Percentiles rank a stretch among this genome's conserved stretches.
These are phyloP conservation scores for Thermomucor indicae-seudaticae DNA, from an alignment of 371 early-diverging fungal species.

Conservation along the genomic window DNA sequence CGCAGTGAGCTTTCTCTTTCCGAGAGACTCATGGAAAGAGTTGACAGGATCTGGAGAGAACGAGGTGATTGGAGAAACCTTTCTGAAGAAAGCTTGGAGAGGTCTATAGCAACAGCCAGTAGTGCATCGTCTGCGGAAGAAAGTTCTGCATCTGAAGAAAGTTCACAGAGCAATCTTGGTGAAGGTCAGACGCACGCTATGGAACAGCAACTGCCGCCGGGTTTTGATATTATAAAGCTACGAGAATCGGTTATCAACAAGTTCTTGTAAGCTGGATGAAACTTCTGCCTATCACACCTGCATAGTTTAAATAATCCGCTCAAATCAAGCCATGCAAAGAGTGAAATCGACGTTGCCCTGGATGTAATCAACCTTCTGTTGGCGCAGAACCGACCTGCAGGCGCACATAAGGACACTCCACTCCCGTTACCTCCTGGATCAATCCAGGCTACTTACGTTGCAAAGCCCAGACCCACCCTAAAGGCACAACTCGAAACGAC, in stretches of 20 bases:
- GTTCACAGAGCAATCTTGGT: conserved; percentile 3
- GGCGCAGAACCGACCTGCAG: conserved; percentile 37
- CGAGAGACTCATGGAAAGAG: conserved; percentile 52
- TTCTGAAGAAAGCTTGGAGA: conserved; percentile 37
- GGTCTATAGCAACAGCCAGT: conserved; percentile 13
- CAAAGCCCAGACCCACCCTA: conserved; percentile 38
- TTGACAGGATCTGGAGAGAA: conserved; percentile 51
- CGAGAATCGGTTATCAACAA: conserved; percentile 43
- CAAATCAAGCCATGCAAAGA: conserved; percentile 58
- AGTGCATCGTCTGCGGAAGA: no score
- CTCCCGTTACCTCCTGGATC: conserved; percentile 44
- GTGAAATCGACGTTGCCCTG: conserved; percentile 70
- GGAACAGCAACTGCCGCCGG: conserved; percentile 17
- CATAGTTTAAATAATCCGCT: no score
- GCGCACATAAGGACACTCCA: conserved; percentile 26
- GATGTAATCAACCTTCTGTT: conserved; percentile 70
- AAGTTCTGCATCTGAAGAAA: no score
- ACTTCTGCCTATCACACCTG: conserved; percentile 1
- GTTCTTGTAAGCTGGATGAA: conserved; percentile 23
- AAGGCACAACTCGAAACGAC: conserved; percentile 51
- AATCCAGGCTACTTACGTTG: conserved; percentile 52
- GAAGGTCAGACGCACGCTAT: conserved; percentile 1
- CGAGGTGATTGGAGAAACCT: conserved; percentile 54
- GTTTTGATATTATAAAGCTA: conserved; percentile 32
- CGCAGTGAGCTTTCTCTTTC: conserved; percentile 50